Evolutionary conservation across 2,329 filamentous ascomycete genomes (phyloP).

Genomic region (Sporothrix euskadiensis): DNA sequence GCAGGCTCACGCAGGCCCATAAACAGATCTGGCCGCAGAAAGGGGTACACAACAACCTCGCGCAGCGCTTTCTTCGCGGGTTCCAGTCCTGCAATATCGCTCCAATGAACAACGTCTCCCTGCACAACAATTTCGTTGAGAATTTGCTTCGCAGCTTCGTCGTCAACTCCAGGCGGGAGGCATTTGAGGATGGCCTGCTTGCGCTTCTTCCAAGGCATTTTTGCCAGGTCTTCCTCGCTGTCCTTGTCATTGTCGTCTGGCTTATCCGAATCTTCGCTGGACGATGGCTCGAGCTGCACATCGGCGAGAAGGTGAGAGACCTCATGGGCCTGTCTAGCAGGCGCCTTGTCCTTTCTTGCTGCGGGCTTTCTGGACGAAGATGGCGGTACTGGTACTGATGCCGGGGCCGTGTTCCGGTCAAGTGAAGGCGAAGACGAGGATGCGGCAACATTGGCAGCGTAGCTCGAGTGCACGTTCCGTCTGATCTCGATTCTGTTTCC

Average conservation of each 20-base stretch:
- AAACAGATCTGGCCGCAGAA: constrained; percentile 91
- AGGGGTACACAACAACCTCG: constrained; percentile 96
- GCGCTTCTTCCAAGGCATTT: constrained; percentile 57
- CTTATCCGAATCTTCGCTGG: constrained; percentile 31
- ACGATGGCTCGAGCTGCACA: constrained; percentile 30
- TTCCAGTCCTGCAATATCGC: constrained; percentile 87
- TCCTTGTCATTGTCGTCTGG: constrained; percentile 24
- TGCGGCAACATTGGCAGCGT: neutral
- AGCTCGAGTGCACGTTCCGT: constrained; percentile 31
- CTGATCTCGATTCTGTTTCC: constrained; percentile 28
- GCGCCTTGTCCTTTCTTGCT: constrained; percentile 23
- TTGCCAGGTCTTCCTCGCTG: constrained; percentile 12
- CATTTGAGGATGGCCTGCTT: constrained; percentile 70
- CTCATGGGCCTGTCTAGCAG: constrained; percentile 3
- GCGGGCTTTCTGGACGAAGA: neutral
- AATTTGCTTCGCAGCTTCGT: constrained; percentile 81
- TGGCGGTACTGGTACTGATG: neutral
- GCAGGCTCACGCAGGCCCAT: constrained; percentile 93
- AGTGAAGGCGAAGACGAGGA: constrained; percentile 5
- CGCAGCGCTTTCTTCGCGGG: constrained; percentile 88
- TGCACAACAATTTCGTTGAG: constrained; percentile 94
- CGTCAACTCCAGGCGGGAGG: constrained; percentile 79
- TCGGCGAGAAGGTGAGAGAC: constrained; percentile 31
- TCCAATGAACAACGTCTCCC: constrained; percentile 93
- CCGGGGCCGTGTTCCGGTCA: constrained; percentile 9